Percentiles rank a stretch among this genome's conserved stretches.
Conservation (phyloP, 805 yeast species). For the Hanseniaspora lindneri region DNA sequence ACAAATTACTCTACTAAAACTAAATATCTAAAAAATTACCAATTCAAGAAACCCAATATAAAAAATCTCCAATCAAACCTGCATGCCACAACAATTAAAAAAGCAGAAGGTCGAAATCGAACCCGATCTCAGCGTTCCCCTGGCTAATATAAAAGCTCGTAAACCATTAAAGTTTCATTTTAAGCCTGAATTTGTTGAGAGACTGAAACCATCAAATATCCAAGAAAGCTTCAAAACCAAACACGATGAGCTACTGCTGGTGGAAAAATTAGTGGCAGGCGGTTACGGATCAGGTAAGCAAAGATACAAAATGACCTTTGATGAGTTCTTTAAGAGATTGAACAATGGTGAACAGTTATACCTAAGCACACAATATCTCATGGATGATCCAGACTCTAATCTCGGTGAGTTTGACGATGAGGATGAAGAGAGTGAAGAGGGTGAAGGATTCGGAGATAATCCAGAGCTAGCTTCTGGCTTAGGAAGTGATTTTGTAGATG, state of each 20-base stretch:
- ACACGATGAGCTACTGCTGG: slow-evolving; percentile 28
- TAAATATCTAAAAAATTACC: too few relatives aligned
- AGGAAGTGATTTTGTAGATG: slow-evolving; percentile 25
- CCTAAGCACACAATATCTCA: slow-evolving; percentile 58
- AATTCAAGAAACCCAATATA: neutral
- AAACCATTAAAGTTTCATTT: slow-evolving; percentile 7
- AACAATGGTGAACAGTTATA: slow-evolving; percentile 36
- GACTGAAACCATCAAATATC: slow-evolving; percentile 1
- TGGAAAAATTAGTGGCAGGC: slow-evolving; percentile 45
- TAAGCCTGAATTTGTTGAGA: neutral
- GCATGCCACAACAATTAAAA: neutral
- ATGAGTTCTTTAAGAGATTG: slow-evolving; percentile 37
- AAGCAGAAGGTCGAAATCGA: neutral
- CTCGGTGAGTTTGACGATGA: slow-evolving; percentile 25
- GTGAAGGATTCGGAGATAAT: slow-evolving; percentile 18
- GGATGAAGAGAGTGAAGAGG: slow-evolving; percentile 21
- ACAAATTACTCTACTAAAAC: too few relatives aligned
- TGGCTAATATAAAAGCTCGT: neutral
- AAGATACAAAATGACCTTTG: slow-evolving; percentile 40
- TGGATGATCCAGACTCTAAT: slow-evolving; percentile 31
- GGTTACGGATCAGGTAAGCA: slow-evolving; percentile 60
- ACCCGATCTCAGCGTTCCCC: neutral
- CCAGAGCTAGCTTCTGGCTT: slow-evolving; percentile 17
- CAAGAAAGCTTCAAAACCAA: neutral
- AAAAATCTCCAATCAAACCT: too few relatives aligned